Base-by-base conservation (phyloP, 148 eudicot species). In the Rheum nobile region DNA sequence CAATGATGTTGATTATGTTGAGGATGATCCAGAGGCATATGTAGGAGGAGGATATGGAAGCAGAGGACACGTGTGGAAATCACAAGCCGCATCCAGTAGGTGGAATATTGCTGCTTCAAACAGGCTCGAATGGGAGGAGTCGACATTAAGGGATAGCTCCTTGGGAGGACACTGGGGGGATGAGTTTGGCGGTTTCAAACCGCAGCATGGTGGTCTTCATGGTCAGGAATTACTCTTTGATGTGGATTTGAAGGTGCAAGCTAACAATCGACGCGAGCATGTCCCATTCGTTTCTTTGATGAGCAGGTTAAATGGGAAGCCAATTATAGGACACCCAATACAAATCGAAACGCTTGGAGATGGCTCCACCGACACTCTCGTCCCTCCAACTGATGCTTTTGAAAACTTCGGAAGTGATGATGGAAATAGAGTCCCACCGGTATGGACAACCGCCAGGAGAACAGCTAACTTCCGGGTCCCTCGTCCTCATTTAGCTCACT, bases 201-300 rank as follows among this genome's bases (percentile, higher is more conserved):
- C 89, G 59, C 44, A 76, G 82, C 37, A 78, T 46, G n/a, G n/a
- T 41, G 84, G 85, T 17, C 79, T 39, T 39, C 84, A 71, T 21
- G 81, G 89, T 80, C 83, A 84, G 82, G 79, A 77, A 41, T 4
- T 77, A 71, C 75, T 92, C 81, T 68, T 92, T 75, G 99, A 95
- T 77, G 99, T 90, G 72, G 94, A 92, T 59, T 71, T 95, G 57
- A 77, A 83, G 79, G 99, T 95, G 70, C 91, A 95, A 78, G 87
- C 92, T 67, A 84, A 85, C 78, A 83, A 82, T 74, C 86, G 85
- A 69, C 89, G 86, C 26, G 90, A 88, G 83, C 92, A 88, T 77
- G 96, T 90, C 71, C 99, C 97, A n/a, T 83, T 92, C 85, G 92
- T 95, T 78, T 95, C 99, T 39, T 76, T 95, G 75, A 90, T 82